Evolutionary conservation across 2,329 filamentous ascomycete species (phyloP).

Genomic region (Ophiognomonia clavigignenti-juglandacearum): DNA sequence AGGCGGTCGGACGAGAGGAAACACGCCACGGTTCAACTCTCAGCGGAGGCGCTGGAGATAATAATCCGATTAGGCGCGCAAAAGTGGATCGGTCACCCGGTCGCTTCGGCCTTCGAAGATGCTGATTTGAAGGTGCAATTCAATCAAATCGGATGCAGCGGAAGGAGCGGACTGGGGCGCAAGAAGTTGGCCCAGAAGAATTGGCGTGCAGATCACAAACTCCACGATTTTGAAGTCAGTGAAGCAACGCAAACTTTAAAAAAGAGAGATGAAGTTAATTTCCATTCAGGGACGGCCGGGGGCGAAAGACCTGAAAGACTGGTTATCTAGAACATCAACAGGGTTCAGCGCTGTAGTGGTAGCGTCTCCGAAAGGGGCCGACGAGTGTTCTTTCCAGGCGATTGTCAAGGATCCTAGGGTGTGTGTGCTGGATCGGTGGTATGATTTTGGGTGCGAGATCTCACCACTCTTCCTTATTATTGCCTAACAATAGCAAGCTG

Average conservation of each 20-base stretch:
- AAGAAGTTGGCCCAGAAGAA: background rate
- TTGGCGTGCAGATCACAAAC: background rate
- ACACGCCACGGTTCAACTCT: constrained; percentile 8
- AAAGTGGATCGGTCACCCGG: background rate
- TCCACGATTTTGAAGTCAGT: background rate
- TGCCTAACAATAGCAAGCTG: no score
- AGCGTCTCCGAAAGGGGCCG: no score
- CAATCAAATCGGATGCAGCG: background rate
- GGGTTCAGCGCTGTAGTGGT: constrained; percentile 5
- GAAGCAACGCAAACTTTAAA: no score
- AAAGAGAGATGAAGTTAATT: background rate
- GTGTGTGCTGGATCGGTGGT: no score
- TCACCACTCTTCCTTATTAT: no score
- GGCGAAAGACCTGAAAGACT: background rate
- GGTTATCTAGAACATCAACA: background rate
- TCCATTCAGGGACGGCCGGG: background rate
- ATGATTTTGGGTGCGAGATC: no score
- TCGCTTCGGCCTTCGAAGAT: no score
- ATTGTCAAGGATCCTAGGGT: no score
- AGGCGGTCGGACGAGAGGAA: background rate
- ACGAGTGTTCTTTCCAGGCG: no score
- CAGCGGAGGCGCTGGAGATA: background rate
- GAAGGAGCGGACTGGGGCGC: background rate
- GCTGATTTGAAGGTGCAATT: no score
- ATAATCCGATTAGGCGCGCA: constrained; percentile 3